Base-by-base conservation (phyloP, 1,139 yeast genomes). In the Spathaspora jeffriesii region DNA sequence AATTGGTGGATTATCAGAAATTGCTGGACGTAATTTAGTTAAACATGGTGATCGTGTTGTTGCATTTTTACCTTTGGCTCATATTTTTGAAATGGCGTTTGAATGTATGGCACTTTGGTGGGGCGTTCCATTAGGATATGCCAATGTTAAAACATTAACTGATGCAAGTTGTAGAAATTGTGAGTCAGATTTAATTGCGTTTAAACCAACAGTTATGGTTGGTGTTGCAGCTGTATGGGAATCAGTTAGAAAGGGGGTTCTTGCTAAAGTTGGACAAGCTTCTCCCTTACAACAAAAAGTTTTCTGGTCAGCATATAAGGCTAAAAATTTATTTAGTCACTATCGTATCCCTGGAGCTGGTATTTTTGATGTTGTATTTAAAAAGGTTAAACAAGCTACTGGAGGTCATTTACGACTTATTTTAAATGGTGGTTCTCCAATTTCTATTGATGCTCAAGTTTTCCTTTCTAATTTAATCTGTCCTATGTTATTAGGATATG, bases 191-290 rank as follows among this genome's bases (percentile, higher is more conserved):
- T 81, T 93, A 72, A 80, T 80, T 50, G 91, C 88, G 63, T 89
- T 90, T 70, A 79, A 82, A 65, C 99, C 99, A 51, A 87, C 97
- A 10, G 71, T 93, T 56, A 89, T 93, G 97, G 97, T 91, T 54
- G 99, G 97, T 65, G 99, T 95, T 48, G 98, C 99, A 14, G 97
- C 99, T 2, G 98, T 93, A 47, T 95, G 97, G 97, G 99, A 93
- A 74, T 80, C 87, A 27, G 90, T 93, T 51, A 86, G 96, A 70
- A 93, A 93, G 74, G 99, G 99, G 49, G 88, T 93, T 50, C 58
- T 89, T 53, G 80, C 82, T 47, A 92, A 92, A 71, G 79, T 95
- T 52, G 74, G 76, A 55, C 81, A 82, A 58, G 79, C 79, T 60
- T 88, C 97, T 13, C 59, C 82, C 14, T 56, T 86, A 32, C 78